Evolutionary conservation across 148 eudicot species (phyloP), one percentile per base, ranked within the genome.

Genomic region (Cornus suecica): DNA sequence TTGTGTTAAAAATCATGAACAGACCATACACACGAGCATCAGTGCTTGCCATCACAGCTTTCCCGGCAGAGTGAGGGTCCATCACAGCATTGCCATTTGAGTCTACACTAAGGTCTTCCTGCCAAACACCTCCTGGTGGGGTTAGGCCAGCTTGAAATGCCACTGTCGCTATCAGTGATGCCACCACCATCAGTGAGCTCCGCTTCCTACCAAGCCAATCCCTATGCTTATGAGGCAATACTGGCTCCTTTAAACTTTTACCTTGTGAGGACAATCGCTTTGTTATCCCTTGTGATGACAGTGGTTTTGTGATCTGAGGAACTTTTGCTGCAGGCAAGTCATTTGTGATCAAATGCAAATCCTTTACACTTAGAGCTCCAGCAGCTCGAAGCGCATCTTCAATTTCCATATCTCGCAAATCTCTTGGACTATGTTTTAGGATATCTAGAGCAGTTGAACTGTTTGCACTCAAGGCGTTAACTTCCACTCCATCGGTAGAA

Each of bases 121-220:
- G 80, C 80, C 80, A 69, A 18, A 81, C 66, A 9, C 80, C 77
- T 0, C 80, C 84, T 0, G 84, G 84, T 1, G 84, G 84, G 51
- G 77, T 81, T 25, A 81, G 51, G 23, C 84, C 84, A 0, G 84
- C 80, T 78, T 81, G 84, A 24, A 81, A 77, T 26, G 84, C 84
- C 62, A 81, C 74, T 1, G 80, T 77, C 10, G 84, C 84, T 14
- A 81, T 77, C 25, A 81, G 48, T 6, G 81, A 77, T 0, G 84
- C 84, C 61, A 81, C 84, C 70, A 81, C 80, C 84, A 81, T 81
- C 30, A 81, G 2, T 2, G 78, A 74, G 10, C 70, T 69, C 24
- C 71, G 27, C 61, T 69, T 72, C 56, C 70, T 77, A 2, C 65
- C 74, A 8, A 81, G 77, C 80, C 84, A 81, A 51, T 72, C 77